Percentiles rank a stretch among this genome's conserved stretches.
These are phyloP conservation scores for Pseudogymnoascus verrucosus DNA, from an alignment of 2,329 filamentous ascomycete species.

Conservation along the genomic window DNA sequence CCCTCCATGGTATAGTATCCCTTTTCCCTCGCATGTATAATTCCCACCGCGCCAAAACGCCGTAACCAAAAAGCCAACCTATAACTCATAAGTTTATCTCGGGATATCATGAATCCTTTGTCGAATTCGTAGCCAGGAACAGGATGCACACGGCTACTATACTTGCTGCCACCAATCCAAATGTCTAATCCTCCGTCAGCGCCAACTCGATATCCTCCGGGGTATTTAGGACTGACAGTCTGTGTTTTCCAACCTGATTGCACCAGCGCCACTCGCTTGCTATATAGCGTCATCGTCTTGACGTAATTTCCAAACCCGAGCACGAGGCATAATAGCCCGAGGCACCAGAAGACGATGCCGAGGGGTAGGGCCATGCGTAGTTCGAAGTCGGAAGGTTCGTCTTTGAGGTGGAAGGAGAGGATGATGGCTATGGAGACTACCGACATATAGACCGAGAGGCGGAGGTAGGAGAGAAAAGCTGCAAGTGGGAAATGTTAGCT, in stretches of 20 bases:
- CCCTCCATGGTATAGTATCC: slow-evolving; percentile 1
- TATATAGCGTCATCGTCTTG: slow-evolving; percentile 72
- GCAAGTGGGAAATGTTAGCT: slow-evolving; percentile 40
- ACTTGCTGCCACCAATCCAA: slow-evolving; percentile 51
- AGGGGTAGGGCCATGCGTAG: slow-evolving; percentile 71
- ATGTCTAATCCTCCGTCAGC: slow-evolving; percentile 38
- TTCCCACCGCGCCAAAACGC: not conserved
- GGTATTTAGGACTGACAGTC: slow-evolving; percentile 40
- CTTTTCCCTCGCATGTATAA: not conserved
- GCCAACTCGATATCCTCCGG: not conserved
- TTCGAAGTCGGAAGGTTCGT: slow-evolving; percentile 62
- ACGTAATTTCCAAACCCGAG: slow-evolving; percentile 84
- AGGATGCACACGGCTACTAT: slow-evolving; percentile 61
- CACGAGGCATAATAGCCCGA: slow-evolving; percentile 68
- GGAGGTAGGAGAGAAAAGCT: slow-evolving; percentile 84
- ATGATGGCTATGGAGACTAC: slow-evolving; percentile 86
- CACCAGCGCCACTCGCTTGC: slow-evolving; percentile 69
- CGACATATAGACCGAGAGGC: slow-evolving; percentile 83
- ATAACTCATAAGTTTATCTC: not conserved
- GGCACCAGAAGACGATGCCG: slow-evolving; percentile 78
- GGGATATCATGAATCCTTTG: not conserved
- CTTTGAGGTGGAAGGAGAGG: slow-evolving; percentile 84
- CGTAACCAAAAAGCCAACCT: not conserved
- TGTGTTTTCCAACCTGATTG: slow-evolving; percentile 94
- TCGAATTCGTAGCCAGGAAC: slow-evolving; percentile 41